Evolutionary conservation across 2,329 filamentous ascomycete genomes (phyloP).

Genomic region (Beauveria scarabaeidicola): DNA sequence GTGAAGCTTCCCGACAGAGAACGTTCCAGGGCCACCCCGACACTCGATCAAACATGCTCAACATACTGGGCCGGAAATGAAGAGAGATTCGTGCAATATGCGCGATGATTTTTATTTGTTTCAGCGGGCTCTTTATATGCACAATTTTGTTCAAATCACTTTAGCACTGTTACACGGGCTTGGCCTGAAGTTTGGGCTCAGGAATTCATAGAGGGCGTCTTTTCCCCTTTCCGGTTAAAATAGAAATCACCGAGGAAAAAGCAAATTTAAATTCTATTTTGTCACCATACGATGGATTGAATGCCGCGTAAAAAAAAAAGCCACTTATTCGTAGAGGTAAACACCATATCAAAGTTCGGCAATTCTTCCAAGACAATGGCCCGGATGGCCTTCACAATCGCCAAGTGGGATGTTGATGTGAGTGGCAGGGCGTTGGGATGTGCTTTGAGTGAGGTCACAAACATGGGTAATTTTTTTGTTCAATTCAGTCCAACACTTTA

Average conservation of each 20-base stretch:
- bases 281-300: not conserved
- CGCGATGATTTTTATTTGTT: not conserved
- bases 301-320: no score
- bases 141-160: not conserved
- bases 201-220: no score
- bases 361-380: not conserved
- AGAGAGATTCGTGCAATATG: not conserved
- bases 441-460: not conserved
- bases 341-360: not conserved
- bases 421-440: not conserved
- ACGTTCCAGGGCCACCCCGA: slow-evolving; percentile 26
- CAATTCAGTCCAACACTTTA: not conserved
- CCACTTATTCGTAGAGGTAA: not conserved
- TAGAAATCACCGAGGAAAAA: not conserved
- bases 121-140: no score
- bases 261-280: not conserved
- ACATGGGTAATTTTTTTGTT: not conserved
- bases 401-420: not conserved
- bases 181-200: not conserved
- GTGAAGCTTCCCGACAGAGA: slow-evolving; percentile 25
- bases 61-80: slow-evolving; percentile 25
- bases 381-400: slow-evolving; percentile 2
- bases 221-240: not conserved
- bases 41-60: slow-evolving; percentile 27
- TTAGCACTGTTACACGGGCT: not conserved